Evolutionary conservation across 352 stramenopile species (phyloP), one percentile per base, ranked within the genome.

Genomic region (Phytopythium oedochilum): DNA sequence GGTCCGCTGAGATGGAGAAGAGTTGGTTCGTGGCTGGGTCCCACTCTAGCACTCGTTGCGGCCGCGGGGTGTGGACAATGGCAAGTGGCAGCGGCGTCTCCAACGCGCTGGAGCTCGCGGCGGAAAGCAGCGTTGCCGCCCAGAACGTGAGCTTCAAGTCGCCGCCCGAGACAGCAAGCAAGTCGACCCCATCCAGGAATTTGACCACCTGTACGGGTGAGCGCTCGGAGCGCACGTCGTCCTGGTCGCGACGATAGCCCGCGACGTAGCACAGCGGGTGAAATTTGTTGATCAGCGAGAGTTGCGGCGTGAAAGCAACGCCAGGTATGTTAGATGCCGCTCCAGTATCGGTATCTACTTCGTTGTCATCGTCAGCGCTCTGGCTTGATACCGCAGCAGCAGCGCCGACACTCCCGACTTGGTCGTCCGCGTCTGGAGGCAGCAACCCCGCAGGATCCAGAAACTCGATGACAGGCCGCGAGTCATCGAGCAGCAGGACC

Each of bases 91-190:
- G 34, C 6, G 78, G 75, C 9, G 68, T 86, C 49, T 90, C 80
- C 31, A 89, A 55, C 1, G 79, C 79, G 20, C 79, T 87, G 6
- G 74, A 56, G 42, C 79, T 89, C 25, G 61, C 73, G 0, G 78
- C 73, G 2, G 75, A 89, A n/a, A 92, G 53, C 23, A 89, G 66
- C 17, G 67, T 73, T 1, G 78, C 70, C 2, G 75, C 57, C 82
- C 82, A 92, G 52, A 92, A 90, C 26, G 79, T 89, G 52, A 92
- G 69, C 50, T 90, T 92, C 17, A 92, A 57, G 40, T 92, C 82
- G 0, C 79, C 82, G 9, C 70, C 82, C 2, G 82, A 89, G 10
- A 90, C 73, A n/a, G 68, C 79, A 9, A 92, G 60, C 12, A 92
- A 38, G 45, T 92, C 79, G 5, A 86, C 49, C 0, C 53, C 56